Evolutionary conservation across 352 stramenopile genomes (phyloP).

Genomic region (Phytophthora hibernalis): DNA sequence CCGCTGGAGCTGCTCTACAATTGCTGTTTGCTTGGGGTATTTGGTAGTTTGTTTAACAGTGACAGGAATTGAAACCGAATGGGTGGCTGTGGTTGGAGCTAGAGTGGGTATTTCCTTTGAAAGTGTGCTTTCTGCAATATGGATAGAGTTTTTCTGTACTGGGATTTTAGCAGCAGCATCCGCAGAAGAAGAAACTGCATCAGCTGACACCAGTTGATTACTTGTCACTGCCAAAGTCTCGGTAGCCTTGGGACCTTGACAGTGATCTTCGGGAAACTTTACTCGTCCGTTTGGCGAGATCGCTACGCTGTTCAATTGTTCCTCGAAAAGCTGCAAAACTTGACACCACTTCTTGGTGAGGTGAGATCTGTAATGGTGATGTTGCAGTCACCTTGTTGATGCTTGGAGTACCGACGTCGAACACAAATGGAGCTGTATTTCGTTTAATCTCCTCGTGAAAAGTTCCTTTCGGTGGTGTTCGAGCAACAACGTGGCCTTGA

Average conservation of each 20-base stretch:
- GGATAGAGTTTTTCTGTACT: neutral
- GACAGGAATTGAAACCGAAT: neutral
- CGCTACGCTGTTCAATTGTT: conserved; percentile 28
- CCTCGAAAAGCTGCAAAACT: conserved; percentile 45
- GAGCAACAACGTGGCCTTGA: conserved; percentile 46
- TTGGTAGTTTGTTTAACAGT: neutral
- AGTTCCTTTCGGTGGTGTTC: conserved; percentile 15
- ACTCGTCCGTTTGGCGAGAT: conserved; percentile 13
- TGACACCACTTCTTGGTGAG: conserved; percentile 31
- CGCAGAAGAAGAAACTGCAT: neutral
- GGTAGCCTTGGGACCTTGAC: neutral
- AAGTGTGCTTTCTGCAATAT: neutral
- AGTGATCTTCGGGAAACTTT: conserved; percentile 15
- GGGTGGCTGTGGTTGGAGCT: neutral
- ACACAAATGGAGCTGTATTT: conserved; percentile 45
- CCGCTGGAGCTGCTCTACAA: neutral
- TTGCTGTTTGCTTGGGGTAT: neutral
- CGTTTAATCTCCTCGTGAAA: conserved; percentile 43
- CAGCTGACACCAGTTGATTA: neutral
- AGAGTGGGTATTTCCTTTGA: neutral
- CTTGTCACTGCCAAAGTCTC: neutral
- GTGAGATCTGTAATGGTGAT: neutral
- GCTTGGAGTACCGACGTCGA: conserved; percentile 17
- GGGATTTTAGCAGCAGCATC: neutral
- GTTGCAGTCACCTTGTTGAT: neutral